Evolutionary conservation across 768 basidiomycete species (phyloP).

Genomic region (Rickenella mellea): DNA sequence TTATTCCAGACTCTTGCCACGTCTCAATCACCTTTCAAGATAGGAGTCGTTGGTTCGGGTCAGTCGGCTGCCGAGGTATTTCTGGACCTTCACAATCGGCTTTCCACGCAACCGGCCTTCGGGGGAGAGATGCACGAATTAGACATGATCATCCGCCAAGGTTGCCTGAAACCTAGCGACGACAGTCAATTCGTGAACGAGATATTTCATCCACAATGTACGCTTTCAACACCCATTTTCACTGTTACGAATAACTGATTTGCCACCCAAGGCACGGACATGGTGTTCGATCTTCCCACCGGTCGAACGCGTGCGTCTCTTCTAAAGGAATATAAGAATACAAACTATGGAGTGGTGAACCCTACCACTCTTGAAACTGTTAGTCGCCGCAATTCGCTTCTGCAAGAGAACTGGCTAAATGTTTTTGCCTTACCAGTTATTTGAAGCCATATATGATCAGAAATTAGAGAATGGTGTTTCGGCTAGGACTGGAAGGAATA

Average conservation of each 20-base stretch:
- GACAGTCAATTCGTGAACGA: slow-evolving; percentile 46
- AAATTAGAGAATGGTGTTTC: slow-evolving; percentile 34
- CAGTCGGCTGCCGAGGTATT: slow-evolving; percentile 41
- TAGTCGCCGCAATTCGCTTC: slow-evolving; percentile 5
- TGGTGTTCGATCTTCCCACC: slow-evolving; percentile 27
- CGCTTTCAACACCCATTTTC: slow-evolving; percentile 9
- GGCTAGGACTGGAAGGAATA: slow-evolving; percentile 16
- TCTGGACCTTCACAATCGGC: slow-evolving; percentile 31
- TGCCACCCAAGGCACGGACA: slow-evolving; percentile 27
- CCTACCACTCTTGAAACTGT: slow-evolving; percentile 34
- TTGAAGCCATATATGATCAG: slow-evolving; percentile 42
- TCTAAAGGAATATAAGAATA: slow-evolving; percentile 34
- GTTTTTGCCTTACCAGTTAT: slow-evolving; percentile 27
- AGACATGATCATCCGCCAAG: slow-evolving; percentile 43
- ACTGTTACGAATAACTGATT: not conserved
- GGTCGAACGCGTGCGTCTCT: slow-evolving; percentile 24
- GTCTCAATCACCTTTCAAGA: slow-evolving; percentile 20
- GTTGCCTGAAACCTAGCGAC: slow-evolving; percentile 40
- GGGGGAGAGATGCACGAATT: slow-evolving; percentile 25
- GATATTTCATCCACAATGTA: slow-evolving; percentile 41
- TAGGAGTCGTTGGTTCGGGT: slow-evolving; percentile 39
- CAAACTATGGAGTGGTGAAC: slow-evolving; percentile 48
- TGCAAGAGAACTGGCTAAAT: not conserved
- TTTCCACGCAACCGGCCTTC: slow-evolving; percentile 20
- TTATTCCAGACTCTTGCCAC: slow-evolving; percentile 18